Base-by-base conservation (phyloP, 2,329 filamentous ascomycete species). In the Cladophialophora carrionii region DNA sequence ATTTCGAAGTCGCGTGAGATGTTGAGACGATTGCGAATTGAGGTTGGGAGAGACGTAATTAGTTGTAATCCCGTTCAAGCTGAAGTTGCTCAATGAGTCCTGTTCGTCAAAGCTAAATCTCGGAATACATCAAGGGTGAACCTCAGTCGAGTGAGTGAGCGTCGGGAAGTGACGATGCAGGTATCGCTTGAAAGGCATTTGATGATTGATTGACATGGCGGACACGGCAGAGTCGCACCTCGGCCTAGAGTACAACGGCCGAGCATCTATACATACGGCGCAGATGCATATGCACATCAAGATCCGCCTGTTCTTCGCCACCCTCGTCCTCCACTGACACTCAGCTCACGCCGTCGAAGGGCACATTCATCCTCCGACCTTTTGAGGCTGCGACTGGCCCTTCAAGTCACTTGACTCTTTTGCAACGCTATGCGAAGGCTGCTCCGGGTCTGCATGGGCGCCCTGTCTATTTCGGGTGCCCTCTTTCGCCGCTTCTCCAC, bases 401-500 rank as follows among this genome's bases (percentile, higher is more conserved):
- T 61, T 66, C 41, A 69, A 59, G 26, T 66, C 64, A 26, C 26
- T 64, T 29, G 52, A 60, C 48, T 66, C 64, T 22, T 63, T 64
- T 3, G 51, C 54, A 17, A 63, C 6, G 4, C 64, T 55, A 10
- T 60, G 32, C 5, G 59, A 61, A 14, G 53, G 61, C 24, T 51
- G 57, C 43, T 64, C 63, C 14, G 64, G 62, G 29, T 61, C 49
- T 24, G 26, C 17, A 37, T 67, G 55, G 17, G 46, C 57, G 9
- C 37, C 49, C 24, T 68, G 66, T 55, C 63, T 55, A 10, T 48
- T 59, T 24, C 51, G 64, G 10, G n/a, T 61, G 1, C 46, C 48
- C 43, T 57, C 53, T 24, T 63, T 60, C 20, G 58, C 46, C 17
- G 67, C 69, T 64, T 74, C 73, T 12, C 65, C 58, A 24, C 69